Evolutionary conservation across 805 yeast genomes (phyloP).

Genomic region (Nakazawaea populi): DNA sequence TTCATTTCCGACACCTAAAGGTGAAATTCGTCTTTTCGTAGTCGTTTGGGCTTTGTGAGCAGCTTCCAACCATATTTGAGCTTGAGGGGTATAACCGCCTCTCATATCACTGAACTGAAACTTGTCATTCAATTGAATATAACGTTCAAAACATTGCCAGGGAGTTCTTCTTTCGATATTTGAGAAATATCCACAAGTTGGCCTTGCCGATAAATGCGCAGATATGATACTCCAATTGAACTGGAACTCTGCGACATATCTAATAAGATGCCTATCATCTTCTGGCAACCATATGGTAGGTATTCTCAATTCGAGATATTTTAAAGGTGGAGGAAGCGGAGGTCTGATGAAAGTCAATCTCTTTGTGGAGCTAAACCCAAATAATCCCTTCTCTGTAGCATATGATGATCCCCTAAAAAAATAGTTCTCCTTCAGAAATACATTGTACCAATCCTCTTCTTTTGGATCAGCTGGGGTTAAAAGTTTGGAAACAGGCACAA

Average conservation of each 20-base stretch:
- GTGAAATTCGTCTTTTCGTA: conserved; percentile 83
- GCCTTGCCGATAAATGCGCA: conserved; percentile 63
- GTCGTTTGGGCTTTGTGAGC: conserved; percentile 86
- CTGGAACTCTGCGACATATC: conserved; percentile 76
- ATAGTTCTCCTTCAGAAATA: conserved; percentile 42
- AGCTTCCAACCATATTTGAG: conserved; percentile 88
- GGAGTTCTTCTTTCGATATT: conserved; percentile 94
- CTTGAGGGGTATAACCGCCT: conserved; percentile 77
- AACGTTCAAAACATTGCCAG: conserved; percentile 98
- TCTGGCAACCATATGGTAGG: conserved; percentile 97
- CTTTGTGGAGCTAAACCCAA: conserved; percentile 43
- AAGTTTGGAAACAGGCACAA: conserved; percentile 61
- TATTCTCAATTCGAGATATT: conserved; percentile 73
- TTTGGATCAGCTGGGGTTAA: conserved; percentile 61
- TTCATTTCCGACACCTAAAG: conserved; percentile 89
- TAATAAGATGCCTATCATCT: conserved; percentile 78
- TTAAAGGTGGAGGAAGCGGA: conserved; percentile 84
- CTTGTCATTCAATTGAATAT: conserved; percentile 85
- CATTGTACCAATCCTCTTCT: conserved; percentile 51
- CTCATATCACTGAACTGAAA: conserved; percentile 84
- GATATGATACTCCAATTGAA: conserved; percentile 94
- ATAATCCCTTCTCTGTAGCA: conserved; percentile 50
- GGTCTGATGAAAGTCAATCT: conserved; percentile 68
- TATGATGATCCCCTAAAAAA: conserved; percentile 29
- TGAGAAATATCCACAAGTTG: conserved; percentile 69